Evolutionary conservation across 306 rosid genomes (phyloP), one percentile per base, ranked within the genome.

Genomic region (Castanopsis chinensis): DNA sequence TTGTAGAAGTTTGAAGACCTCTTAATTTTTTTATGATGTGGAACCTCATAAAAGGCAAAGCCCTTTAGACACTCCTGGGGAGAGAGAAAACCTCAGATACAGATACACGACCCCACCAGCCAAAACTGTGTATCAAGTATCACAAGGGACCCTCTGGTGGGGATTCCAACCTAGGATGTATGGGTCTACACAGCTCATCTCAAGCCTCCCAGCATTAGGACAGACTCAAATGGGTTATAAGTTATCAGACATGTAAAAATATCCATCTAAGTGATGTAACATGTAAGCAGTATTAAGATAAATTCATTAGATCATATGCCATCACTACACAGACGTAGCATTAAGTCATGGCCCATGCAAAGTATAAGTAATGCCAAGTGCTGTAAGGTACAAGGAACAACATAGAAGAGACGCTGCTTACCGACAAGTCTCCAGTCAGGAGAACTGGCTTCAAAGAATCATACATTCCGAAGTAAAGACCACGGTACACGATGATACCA

Each of bases 401-500:
- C 56, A 57, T 15, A 12, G 7, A 20, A 20, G 13, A 0, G 5
- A 45, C 30, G 3, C 45, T 18, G 76, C 92, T 4, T 63, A 93
- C 98, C 93, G 86, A 82, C 76, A 91, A 37, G 9, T 78, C 74
- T 75, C 97, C 98, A 3, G 93, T 90, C 11, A 93, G 76, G 67
- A 93, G 61, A 74, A 93, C 92, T n/a, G 94, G 97, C 83, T 93
- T 91, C 69, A 90, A 55, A 37, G 98, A 93, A 82, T 93, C 98
- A 0, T 93, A 93, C 88, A 91, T 61, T 85, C 98, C 97, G 64
- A 93, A 93, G 89, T 93, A 93, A 32, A 93, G 92, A 88, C 92
- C 98, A 86, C 92, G 98, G 59, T 93, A 93, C 19, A 93, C 98
- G 57, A 91, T 90, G 81, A 93, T 93, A 81, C 97, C 98, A 79